These are phyloP conservation scores for Eragrostis tef DNA, from an alignment of 202 grass and related monocot genomes.

Conservation along the genomic window DNA sequence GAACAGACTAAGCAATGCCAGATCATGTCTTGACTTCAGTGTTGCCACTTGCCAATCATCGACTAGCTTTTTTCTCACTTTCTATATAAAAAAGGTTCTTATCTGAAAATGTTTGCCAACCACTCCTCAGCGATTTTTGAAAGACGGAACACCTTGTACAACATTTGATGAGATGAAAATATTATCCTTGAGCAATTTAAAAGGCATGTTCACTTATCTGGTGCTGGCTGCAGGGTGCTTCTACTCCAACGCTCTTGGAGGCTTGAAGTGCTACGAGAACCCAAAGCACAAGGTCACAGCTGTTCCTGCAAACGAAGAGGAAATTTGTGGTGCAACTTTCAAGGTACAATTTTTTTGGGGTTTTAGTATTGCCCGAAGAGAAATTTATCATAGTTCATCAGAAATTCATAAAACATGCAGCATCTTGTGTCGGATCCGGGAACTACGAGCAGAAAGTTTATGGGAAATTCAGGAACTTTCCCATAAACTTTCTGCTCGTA, in stretches of 20 bases:
- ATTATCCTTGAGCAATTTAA: background rate
- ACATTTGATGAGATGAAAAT: background rate
- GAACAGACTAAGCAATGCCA: background rate
- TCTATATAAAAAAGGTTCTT: background rate
- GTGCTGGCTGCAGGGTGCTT: slow-evolving; percentile 64
- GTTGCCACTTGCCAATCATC: background rate
- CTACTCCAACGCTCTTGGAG: slow-evolving; percentile 81
- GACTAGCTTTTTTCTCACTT: background rate
- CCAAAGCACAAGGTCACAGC: slow-evolving; percentile 92
- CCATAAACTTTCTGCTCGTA: no score
- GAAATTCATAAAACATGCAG: no score
- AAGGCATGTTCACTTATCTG: background rate
- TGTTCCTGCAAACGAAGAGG: slow-evolving; percentile 74
- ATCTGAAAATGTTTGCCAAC: background rate
- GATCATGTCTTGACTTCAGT: background rate
- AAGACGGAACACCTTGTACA: background rate
- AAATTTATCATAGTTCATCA: no score
- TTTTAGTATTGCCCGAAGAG: no score
- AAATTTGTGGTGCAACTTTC: slow-evolving; percentile 96
- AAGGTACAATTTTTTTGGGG: slow-evolving; percentile 61
- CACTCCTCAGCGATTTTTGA: background rate
- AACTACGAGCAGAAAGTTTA: background rate
- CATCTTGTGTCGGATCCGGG: background rate
- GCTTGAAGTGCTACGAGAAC: slow-evolving; percentile 88
- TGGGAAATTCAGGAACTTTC: no score